Base-by-base conservation (phyloP, 108 stramenopile species). In the Fistulifera pelliculosa region DNA sequence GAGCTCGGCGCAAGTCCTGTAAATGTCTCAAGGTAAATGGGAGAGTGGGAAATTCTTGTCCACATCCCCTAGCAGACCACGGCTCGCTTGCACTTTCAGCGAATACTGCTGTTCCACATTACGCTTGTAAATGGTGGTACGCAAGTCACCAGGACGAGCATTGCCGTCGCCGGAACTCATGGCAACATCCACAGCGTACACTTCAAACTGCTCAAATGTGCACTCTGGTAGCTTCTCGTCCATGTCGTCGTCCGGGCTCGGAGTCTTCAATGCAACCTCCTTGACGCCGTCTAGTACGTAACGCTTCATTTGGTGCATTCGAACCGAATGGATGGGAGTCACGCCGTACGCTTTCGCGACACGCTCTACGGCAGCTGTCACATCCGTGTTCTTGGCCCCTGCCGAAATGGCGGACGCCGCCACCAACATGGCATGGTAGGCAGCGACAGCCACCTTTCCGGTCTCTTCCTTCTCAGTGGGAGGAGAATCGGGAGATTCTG, bases 271-370 rank as follows among this genome's bases (percentile, higher is more conserved):
- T 8, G 93, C 81, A 53, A 96, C 85, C 59, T 93, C 91, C 71
- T 98, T 96, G 60, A 92, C 85, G 15, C 94, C 97, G 64, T 98
- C 95, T 52, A 98, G 80, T 21, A 98, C 92, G 49, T 85, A 96
- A 58, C 90, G 85, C 64, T 98, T 99, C 93, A 99, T 96, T 80
- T 98, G 97, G 66, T 98, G 96, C 96, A 96, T 97, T 28, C 95
- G 76, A 18, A 96, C 94, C 16, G 94, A 94, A 14, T 87, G 66
- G 58, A 97, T 82, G 45, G 94, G 77, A 26, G 83, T 95, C 49
- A 99, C 99, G 35, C 84, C 94, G 63, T 94, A 99, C 23, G 77
- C 71, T 17, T 82, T 77, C 31, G 97, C 96, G 24, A 99, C 99
- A 43, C 84, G 77, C 49, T 79, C 78, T 21, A 96, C 85, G 21